A percentile compares a stretch with the other conserved stretches of the same genome.
These are phyloP conservation scores for Pontederia crassipes DNA, from an alignment of 176 grass and related monocot genomes.

Conservation along the genomic window DNA sequence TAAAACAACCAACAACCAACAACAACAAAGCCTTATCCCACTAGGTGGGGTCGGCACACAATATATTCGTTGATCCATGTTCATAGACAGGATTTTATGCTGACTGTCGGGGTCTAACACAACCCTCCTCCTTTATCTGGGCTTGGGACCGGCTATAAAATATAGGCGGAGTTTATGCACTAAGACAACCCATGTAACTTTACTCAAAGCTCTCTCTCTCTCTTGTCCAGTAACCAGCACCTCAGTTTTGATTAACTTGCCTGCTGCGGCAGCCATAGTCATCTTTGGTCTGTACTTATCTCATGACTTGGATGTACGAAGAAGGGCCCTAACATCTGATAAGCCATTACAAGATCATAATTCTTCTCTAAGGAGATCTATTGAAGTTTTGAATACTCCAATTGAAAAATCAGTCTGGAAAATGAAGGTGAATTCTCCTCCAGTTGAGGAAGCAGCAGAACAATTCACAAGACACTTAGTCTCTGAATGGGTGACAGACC, in stretches of 20 bases:
- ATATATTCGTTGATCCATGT: too few species aligned
- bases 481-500: conserved; percentile 84
- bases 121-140: too few species aligned
- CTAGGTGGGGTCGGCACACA: too few species aligned
- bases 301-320: conserved; percentile 70
- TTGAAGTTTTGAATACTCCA: conserved; percentile 31
- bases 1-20: too few species aligned
- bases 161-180: too few species aligned
- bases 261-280: conserved; percentile 58
- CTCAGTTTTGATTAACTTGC: conserved; percentile 91
- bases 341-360: conserved; percentile 12
- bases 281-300: conserved; percentile 63
- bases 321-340: conserved; percentile 26
- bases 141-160: too few species aligned
- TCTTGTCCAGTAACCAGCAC: conserved; percentile 82
- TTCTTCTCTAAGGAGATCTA: conserved; percentile 29
- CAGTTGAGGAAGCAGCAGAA: conserved; percentile 80
- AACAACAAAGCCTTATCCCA: too few species aligned
- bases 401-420: conserved; percentile 46
- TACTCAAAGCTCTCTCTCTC: background rate
- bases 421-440: conserved; percentile 78
- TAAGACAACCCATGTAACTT: background rate
- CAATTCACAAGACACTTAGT: conserved; percentile 79
- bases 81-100: too few species aligned
- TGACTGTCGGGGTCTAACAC: too few species aligned